These are phyloP conservation scores for Penicillium malachiteum DNA, from an alignment of 495 filamentous ascomycete species.

Conservation along the genomic window DNA sequence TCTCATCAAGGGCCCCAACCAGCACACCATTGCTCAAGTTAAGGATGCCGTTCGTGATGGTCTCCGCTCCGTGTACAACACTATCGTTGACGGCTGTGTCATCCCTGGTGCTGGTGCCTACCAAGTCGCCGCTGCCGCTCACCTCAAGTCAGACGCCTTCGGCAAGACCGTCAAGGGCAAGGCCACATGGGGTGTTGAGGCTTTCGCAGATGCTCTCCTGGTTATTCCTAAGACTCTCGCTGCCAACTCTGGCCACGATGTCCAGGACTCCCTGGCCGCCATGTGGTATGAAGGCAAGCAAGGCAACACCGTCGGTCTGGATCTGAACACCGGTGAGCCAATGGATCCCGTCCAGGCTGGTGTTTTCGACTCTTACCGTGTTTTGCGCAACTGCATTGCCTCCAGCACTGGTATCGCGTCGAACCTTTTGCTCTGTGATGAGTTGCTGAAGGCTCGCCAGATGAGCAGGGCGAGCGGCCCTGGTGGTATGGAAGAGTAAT, in stretches of 20 bases:
- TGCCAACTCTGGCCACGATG: constrained; percentile 92
- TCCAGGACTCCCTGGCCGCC: constrained; percentile 84
- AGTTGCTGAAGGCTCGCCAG: constrained; percentile 95
- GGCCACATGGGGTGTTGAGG: constrained; percentile 89
- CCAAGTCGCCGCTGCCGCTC: constrained; percentile 90
- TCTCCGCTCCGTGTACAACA: constrained; percentile 93
- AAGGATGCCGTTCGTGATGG: constrained; percentile 97
- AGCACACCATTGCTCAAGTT: constrained; percentile 93
- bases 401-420: constrained; percentile 93
- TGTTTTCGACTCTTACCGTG: constrained; percentile 94
- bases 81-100: constrained; percentile 94
- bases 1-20: constrained; percentile 95
- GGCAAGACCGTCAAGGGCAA: constrained; percentile 91
- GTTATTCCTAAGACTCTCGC: constrained; percentile 97
- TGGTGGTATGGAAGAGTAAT: constrained; percentile 48
- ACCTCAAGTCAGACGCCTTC: constrained; percentile 80
- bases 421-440: constrained; percentile 93
- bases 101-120: constrained; percentile 94
- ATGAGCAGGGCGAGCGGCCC: constrained; percentile 62
- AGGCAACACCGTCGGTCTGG: constrained; percentile 82
- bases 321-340: constrained; percentile 79
- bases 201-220: constrained; percentile 90
- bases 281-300: constrained; percentile 83
- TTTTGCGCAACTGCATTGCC: constrained; percentile 87
- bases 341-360: constrained; percentile 96